These are phyloP conservation scores for Fistulinella cinereoalba DNA, from an alignment of 1,284 basidiomycete species.

Conservation along the genomic window DNA sequence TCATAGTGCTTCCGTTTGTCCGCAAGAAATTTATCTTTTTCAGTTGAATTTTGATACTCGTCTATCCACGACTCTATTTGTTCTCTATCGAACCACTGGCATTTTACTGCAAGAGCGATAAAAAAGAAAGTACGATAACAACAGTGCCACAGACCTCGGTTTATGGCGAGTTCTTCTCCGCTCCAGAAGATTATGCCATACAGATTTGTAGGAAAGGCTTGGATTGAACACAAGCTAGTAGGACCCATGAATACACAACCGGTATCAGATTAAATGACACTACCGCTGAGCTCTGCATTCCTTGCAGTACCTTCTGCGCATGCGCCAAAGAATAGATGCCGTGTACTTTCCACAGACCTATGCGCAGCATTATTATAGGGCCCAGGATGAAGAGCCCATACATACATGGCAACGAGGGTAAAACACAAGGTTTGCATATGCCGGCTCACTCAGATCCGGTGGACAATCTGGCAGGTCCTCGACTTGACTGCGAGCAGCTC, in stretches of 20 bases:
- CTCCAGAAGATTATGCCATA: fast-evolving
- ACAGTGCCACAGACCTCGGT: not conserved
- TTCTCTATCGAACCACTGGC: not conserved
- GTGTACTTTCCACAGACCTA: conserved; percentile 2
- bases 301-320: conserved; percentile 13
- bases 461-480: conserved; percentile 19
- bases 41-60: not conserved
- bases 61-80: not conserved
- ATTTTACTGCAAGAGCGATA: not conserved
- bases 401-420: conserved; percentile 9
- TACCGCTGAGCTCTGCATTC: conserved; percentile 5
- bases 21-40: not conserved
- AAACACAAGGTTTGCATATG: conserved; percentile 26
- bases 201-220: not conserved
- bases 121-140: not conserved
- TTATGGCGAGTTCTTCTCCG: not conserved
- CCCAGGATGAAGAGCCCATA: too few relatives aligned
- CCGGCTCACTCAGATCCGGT: conserved; percentile 31
- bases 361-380: not conserved
- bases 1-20: not conserved
- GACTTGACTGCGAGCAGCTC: not conserved
- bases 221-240: not conserved
- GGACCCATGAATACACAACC: too few relatives aligned
- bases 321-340: not conserved
- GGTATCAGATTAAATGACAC: not conserved